Evolutionary conservation across 2,329 filamentous ascomycete species (phyloP).

Genomic region (Raffaelea arxii): DNA sequence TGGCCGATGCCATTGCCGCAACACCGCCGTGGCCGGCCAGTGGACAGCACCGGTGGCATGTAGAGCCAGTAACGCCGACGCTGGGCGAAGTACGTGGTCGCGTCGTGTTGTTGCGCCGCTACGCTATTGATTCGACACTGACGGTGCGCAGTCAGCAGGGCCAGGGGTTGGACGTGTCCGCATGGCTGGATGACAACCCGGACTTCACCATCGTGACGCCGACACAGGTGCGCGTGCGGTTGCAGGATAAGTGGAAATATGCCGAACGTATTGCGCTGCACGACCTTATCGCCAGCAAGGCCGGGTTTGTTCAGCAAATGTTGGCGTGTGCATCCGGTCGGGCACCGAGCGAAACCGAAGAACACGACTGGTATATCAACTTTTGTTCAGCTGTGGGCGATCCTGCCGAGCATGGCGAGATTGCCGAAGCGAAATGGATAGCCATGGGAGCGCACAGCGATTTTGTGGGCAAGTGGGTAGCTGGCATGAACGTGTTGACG

Average conservation of each 20-base stretch:
- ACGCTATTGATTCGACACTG: constrained; percentile 29
- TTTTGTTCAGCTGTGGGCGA: constrained; percentile 33
- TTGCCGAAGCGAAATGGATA: constrained; percentile 31
- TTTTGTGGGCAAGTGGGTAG: constrained; percentile 28
- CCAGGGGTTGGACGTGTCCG: constrained; percentile 26
- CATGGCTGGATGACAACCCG: constrained; percentile 57
- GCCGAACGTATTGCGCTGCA: constrained; percentile 25
- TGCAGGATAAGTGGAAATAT: constrained; percentile 39
- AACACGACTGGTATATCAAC: constrained; percentile 19
- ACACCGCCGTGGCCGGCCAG: constrained; percentile 19
- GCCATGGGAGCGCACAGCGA: constrained; percentile 31
- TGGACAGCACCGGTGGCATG: constrained; percentile 45
- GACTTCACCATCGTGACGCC: constrained; percentile 39
- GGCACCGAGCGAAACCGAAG: constrained; percentile 11
- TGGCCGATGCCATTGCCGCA: constrained; percentile 45
- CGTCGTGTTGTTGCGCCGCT: constrained; percentile 58
- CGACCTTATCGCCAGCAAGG: constrained; percentile 28
- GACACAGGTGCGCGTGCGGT: constrained; percentile 24
- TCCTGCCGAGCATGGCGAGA: constrained; percentile 24
- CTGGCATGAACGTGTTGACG: constrained; percentile 31
- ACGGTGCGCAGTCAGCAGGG: constrained; percentile 20
- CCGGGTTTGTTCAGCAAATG: constrained; percentile 20
- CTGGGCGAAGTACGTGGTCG: constrained; percentile 57
- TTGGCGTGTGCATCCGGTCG: not conserved
- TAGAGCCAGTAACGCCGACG: constrained; percentile 46